Percentiles rank a stretch among this genome's conserved stretches.
phyloP scores from a whole-genome alignment of 106 monocot genomes.

The Dendrobium nobile region DNA sequence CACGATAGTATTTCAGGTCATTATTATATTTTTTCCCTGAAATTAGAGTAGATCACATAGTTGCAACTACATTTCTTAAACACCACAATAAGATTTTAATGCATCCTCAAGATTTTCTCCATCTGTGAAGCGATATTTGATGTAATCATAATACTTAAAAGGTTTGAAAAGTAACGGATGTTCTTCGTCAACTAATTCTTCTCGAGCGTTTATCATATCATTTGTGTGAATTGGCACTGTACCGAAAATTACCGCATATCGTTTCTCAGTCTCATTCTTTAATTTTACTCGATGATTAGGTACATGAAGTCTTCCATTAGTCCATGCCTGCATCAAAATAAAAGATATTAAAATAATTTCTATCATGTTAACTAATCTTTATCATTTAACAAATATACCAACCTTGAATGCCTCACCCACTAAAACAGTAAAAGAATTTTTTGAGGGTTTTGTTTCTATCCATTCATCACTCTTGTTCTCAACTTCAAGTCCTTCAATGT shows the following conservation, averaged over 20 bases:
- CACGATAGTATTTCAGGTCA: too few species aligned
- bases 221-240: background rate
- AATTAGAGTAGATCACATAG: too few species aligned
- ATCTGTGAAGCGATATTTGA: background rate
- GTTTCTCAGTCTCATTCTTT: background rate
- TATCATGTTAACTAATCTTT: too few species aligned
- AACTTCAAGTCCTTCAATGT: background rate
- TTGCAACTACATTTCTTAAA: too few species aligned
- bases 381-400: too few species aligned
- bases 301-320: constrained; percentile 16
- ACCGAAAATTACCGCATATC: background rate
- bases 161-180: constrained; percentile 4
- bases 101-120: background rate
- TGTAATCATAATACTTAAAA: too few species aligned
- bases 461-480: background rate
- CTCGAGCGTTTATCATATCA: background rate
- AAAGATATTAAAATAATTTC: background rate
- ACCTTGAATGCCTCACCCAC: background rate
- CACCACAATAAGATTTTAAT: constrained; percentile 14
- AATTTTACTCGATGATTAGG: constrained; percentile 6
- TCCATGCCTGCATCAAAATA: constrained; percentile 16
- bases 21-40: too few species aligned
- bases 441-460: background rate
- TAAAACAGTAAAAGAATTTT: constrained; percentile 2
- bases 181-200: constrained; percentile 17